Conservation (phyloP, 2,329 filamentous ascomycete species). For the Rhynchosporium secalis region DNA sequence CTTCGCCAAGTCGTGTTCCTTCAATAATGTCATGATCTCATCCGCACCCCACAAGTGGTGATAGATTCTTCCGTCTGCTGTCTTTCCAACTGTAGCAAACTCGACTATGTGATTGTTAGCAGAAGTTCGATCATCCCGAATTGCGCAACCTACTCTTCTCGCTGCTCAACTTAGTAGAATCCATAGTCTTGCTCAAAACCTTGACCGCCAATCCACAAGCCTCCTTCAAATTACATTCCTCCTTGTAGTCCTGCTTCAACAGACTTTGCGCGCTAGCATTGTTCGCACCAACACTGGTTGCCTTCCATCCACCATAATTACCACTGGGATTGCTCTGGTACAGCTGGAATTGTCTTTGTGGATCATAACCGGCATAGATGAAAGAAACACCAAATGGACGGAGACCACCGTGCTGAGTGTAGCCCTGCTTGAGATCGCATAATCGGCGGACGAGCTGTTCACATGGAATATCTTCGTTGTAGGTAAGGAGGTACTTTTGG, state of each 20-base stretch:
- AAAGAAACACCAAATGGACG: conserved; percentile 98
- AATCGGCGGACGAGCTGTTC: conserved; percentile 95
- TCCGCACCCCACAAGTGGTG: conserved; percentile 97
- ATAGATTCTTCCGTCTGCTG: conserved; percentile 93
- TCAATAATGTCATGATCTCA: conserved; percentile 90
- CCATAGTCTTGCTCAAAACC: conserved; percentile 99
- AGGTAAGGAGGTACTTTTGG: conserved; percentile 96
- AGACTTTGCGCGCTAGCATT: conserved; percentile 96
- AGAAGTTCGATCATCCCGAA: not conserved
- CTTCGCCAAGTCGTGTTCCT: conserved; percentile 94
- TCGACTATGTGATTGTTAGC: conserved; percentile 64
- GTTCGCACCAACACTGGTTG: conserved; percentile 95
- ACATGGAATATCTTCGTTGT: conserved; percentile 99
- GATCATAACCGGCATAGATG: conserved; percentile 98
- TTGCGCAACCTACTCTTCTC: conserved; percentile 80
- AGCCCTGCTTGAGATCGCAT: conserved; percentile 98
- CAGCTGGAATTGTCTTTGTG: conserved; percentile 93
- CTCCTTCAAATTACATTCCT: conserved; percentile 94
- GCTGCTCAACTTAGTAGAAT: conserved; percentile 96
- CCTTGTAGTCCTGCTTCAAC: conserved; percentile 99
- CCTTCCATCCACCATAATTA: conserved; percentile 99
- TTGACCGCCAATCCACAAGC: conserved; percentile 97
- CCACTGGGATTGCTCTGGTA: conserved; percentile 99
- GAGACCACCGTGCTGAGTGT: conserved; percentile 98
- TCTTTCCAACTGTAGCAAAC: conserved; percentile 96